Evolutionary conservation across 2,329 filamentous ascomycete species (phyloP).

Genomic region (Fusarium sp.): DNA sequence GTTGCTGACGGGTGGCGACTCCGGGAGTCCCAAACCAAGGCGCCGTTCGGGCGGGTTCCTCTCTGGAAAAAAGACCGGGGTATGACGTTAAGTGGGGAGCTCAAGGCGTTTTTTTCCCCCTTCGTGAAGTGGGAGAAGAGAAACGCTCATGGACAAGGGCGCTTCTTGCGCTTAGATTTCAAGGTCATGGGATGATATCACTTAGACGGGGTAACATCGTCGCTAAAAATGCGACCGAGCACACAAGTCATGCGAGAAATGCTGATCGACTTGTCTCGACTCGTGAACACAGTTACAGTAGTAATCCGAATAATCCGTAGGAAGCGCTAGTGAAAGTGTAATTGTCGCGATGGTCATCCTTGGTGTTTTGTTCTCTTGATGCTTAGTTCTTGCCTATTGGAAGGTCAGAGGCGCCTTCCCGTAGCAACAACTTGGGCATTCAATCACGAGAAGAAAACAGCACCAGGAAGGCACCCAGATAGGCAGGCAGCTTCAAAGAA

Average conservation of each 20-base stretch:
- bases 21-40: slow-evolving; percentile 13
- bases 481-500: neutral
- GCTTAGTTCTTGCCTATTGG: neutral
- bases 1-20: slow-evolving; percentile 23
- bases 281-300: neutral
- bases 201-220: neutral
- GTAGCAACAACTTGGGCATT: neutral
- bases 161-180: neutral
- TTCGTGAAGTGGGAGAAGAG: neutral
- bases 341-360: neutral
- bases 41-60: slow-evolving; percentile 17
- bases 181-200: neutral
- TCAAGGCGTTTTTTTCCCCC: slow-evolving; percentile 32
- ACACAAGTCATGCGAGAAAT: neutral
- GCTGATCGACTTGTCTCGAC: neutral
- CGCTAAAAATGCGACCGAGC: neutral
- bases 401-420: neutral
- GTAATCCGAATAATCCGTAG: neutral
- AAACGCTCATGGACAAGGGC: neutral
- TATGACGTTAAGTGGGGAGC: slow-evolving; percentile 30
- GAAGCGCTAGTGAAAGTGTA: neutral
- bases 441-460: neutral
- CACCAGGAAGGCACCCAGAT: neutral
- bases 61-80: slow-evolving; percentile 17
- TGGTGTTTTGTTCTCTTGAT: neutral